phyloP scores from a whole-genome alignment of 129 eudicot genomes.

The Cynara cardunculus region DNA sequence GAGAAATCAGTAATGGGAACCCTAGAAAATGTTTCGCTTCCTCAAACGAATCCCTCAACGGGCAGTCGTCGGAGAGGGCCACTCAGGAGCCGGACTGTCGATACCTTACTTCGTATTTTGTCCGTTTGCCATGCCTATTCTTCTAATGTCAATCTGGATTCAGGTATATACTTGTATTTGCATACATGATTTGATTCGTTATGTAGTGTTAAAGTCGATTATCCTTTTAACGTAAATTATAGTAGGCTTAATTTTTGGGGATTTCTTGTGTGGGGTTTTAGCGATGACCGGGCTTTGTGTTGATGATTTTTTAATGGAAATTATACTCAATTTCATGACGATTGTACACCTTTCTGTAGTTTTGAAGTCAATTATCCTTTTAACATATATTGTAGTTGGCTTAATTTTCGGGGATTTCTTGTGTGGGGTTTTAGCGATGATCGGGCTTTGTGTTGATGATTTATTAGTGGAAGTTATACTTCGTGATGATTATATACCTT shows the following conservation, averaged over 20 bases:
- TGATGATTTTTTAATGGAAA: too few species aligned
- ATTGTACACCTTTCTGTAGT: neutral
- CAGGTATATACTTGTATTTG: constrained; percentile 10
- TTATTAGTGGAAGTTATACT: neutral
- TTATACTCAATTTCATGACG: too few species aligned
- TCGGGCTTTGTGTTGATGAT: neutral
- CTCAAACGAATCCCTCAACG: neutral
- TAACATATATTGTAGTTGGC: neutral
- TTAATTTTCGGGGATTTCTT: neutral
- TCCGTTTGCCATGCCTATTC: neutral
- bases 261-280: too few species aligned
- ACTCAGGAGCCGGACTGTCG: constrained; percentile 15
- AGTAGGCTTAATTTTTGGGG: too few species aligned
- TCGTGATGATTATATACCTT: neutral
- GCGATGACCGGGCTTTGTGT: too few species aligned
- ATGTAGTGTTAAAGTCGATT: too few species aligned
- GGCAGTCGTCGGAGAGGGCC: neutral
- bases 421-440: neutral
- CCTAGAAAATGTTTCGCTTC: neutral
- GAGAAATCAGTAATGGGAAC: neutral
- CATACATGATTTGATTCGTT: neutral
- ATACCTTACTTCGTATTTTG: constrained; percentile 10
- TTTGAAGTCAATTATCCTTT: neutral
- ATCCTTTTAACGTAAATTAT: too few species aligned
- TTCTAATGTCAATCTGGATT: neutral